phyloP scores from a whole-genome alignment of 495 filamentous ascomycete genomes.

The Aspergillus haitiensis region DNA sequence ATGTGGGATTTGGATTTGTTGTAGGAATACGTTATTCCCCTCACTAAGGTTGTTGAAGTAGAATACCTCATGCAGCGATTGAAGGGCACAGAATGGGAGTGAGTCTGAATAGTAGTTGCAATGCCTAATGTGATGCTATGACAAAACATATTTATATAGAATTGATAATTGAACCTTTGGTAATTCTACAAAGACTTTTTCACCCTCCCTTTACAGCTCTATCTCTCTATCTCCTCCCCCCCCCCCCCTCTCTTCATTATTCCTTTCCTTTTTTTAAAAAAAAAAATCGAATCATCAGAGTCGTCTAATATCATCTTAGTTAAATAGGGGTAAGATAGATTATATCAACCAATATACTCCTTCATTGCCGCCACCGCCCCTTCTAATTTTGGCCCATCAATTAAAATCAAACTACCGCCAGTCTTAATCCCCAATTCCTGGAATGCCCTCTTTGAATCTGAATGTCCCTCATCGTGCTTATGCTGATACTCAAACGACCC shows the following conservation, averaged over 20 bases:
- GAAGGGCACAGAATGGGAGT: conserved; percentile 65
- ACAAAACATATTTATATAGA: not conserved
- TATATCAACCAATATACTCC: conserved; percentile 59
- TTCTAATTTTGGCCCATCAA: conserved; percentile 68
- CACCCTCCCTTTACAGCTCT: not conserved
- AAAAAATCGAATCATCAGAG: conserved; percentile 25
- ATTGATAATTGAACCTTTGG: too few relatives aligned
- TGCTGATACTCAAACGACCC: conserved; percentile 75
- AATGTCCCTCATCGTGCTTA: conserved; percentile 69
- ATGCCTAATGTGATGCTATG: not conserved
- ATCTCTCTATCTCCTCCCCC: not conserved
- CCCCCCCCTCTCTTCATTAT: not conserved
- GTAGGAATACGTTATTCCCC: conserved; percentile 88
- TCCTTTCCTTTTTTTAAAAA: conserved; percentile 28
- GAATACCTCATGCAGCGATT: conserved; percentile 96
- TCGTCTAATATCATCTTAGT: not conserved
- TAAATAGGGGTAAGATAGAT: not conserved
- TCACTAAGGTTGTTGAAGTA: conserved; percentile 96
- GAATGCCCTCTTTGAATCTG: conserved; percentile 91
- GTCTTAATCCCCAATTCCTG: conserved; percentile 89
- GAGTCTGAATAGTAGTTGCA: not conserved
- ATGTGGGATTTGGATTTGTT: conserved; percentile 18
- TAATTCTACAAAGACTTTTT: not conserved
- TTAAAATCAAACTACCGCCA: conserved; percentile 74
- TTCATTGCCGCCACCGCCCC: conserved; percentile 66